These are phyloP conservation scores for Zygosaccharomyces lentus DNA, from an alignment of 805 yeast genomes.

Conservation along the genomic window DNA sequence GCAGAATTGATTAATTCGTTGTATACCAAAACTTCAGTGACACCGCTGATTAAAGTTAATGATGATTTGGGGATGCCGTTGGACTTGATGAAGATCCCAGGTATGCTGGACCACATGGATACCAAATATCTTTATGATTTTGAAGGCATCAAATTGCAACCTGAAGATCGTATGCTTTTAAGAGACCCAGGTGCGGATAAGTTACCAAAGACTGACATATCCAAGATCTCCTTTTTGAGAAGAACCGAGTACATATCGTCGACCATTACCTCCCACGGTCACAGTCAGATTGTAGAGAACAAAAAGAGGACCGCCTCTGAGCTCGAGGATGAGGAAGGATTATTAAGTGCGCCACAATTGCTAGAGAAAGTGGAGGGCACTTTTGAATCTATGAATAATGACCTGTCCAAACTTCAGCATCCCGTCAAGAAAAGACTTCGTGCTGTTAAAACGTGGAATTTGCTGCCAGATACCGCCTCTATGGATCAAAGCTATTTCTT, in stretches of 20 bases:
- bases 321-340: slow-evolving; percentile 23
- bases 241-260: slow-evolving; percentile 90
- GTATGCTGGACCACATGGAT: slow-evolving; percentile 60
- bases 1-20: slow-evolving; percentile 61
- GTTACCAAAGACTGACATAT: slow-evolving; percentile 35
- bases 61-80: slow-evolving; percentile 71
- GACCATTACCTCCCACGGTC: slow-evolving; percentile 39
- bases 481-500: slow-evolving; percentile 72
- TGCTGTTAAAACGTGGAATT: slow-evolving; percentile 74
- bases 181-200: slow-evolving; percentile 65
- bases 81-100: slow-evolving; percentile 63
- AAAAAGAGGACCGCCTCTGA: slow-evolving; percentile 30
- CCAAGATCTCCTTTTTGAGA: slow-evolving; percentile 71
- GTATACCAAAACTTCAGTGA: slow-evolving; percentile 70
- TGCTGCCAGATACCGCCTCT: slow-evolving; percentile 88
- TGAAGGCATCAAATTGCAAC: slow-evolving; percentile 53
- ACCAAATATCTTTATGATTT: slow-evolving; percentile 40
- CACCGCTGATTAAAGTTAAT: slow-evolving; percentile 54
- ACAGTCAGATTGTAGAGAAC: slow-evolving; percentile 18
- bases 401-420: slow-evolving; percentile 52
- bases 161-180: slow-evolving; percentile 70
- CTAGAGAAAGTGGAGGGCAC: slow-evolving; percentile 60
- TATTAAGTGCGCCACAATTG: slow-evolving; percentile 27
- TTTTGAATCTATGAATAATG: slow-evolving; percentile 57
- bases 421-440: slow-evolving; percentile 70